Percentiles rank a stretch among this genome's conserved stretches.
phyloP scores from a whole-genome alignment of 1,139 yeast species.

The Candida sojae region DNA sequence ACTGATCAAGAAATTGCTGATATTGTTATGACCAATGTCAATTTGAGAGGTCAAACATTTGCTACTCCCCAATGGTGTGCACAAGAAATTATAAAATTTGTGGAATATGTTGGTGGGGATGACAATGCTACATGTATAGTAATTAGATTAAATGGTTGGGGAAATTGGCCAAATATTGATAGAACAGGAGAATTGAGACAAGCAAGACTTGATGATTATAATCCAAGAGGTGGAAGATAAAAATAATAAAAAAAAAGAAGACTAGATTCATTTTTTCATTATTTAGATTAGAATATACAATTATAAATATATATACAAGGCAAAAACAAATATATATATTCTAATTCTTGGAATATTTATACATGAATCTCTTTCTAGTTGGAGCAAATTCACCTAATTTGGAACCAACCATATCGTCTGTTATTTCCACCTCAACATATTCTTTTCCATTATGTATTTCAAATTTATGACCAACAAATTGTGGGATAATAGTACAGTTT shows the following conservation, averaged over 20 bases:
- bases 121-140: conserved; percentile 93
- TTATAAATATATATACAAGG: conserved; percentile 1
- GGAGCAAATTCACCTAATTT: conserved; percentile 95
- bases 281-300: not conserved
- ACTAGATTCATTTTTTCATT: not conserved
- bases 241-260: not conserved
- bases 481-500: conserved; percentile 90
- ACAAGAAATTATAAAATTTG: conserved; percentile 78
- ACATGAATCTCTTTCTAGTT: conserved; percentile 83
- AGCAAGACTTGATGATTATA: conserved; percentile 58
- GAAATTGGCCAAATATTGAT: conserved; percentile 82
- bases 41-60: conserved; percentile 60
- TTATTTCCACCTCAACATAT: conserved; percentile 82
- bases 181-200: conserved; percentile 82
- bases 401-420: conserved; percentile 97
- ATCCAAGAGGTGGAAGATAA: conserved; percentile 34
- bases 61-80: conserved; percentile 90
- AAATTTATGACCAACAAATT: conserved; percentile 89
- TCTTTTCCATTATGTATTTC: conserved; percentile 96
- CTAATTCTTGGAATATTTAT: conserved; percentile 69
- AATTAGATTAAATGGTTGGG: conserved; percentile 86
- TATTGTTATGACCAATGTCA: conserved; percentile 71
- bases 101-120: conserved; percentile 87
- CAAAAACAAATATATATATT: not conserved
- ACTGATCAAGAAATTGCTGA: conserved; percentile 93